These are phyloP conservation scores for Skeletonema marinoi DNA, from an alignment of 108 stramenopile species.

Conservation along the genomic window DNA sequence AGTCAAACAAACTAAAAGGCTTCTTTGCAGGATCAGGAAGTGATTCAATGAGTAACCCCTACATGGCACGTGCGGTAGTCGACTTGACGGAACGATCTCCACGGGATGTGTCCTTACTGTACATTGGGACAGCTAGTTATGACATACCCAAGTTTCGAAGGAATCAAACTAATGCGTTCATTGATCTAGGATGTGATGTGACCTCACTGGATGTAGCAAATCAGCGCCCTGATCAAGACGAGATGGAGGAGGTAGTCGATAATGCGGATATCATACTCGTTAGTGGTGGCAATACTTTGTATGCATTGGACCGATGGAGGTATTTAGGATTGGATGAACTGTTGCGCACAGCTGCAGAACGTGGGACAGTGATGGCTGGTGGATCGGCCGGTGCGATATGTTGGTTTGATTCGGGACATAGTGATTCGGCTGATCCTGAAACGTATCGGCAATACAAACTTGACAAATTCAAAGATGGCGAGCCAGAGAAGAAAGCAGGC, in stretches of 20 bases:
- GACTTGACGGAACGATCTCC: slow-evolving; percentile 21
- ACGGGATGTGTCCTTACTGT: slow-evolving; percentile 49
- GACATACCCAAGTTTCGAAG: slow-evolving; percentile 56
- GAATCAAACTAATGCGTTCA: slow-evolving; percentile 43
- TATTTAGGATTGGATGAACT: slow-evolving; percentile 56
- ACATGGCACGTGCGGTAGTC: slow-evolving; percentile 49
- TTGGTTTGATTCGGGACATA: slow-evolving; percentile 87
- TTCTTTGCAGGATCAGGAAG: slow-evolving; percentile 65
- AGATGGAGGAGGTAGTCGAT: slow-evolving; percentile 45
- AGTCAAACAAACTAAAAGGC: slow-evolving; percentile 37
- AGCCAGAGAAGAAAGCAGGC: slow-evolving; percentile 5
- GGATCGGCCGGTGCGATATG: slow-evolving; percentile 87
- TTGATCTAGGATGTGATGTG: slow-evolving; percentile 40
- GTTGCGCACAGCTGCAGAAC: slow-evolving; percentile 46
- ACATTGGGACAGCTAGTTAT: slow-evolving; percentile 78
- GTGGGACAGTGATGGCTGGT: slow-evolving; percentile 65
- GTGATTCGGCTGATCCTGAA: slow-evolving; percentile 65
- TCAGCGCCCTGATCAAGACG: slow-evolving; percentile 23
- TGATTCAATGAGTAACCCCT: slow-evolving; percentile 52
- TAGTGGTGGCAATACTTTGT: slow-evolving; percentile 86
- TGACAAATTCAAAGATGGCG: slow-evolving; percentile 28
- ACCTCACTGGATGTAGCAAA: slow-evolving; percentile 36
- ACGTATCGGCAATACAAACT: slow-evolving; percentile 40
- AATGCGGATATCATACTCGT: slow-evolving; percentile 70
- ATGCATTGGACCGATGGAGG: slow-evolving; percentile 82